phyloP scores from a whole-genome alignment of 345 rosid species.

The Euclidium syriacum region DNA sequence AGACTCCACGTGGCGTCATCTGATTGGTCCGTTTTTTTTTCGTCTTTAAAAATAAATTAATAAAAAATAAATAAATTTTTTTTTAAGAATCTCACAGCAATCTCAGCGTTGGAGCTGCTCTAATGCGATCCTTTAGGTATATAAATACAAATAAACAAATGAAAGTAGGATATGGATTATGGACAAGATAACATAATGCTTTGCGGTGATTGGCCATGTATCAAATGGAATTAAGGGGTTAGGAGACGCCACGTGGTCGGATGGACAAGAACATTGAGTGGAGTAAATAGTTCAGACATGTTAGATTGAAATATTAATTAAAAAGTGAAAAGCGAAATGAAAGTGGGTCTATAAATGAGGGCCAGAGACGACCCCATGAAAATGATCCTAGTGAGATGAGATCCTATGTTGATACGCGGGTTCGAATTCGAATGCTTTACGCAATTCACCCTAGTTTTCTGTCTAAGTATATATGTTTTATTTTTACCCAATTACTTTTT shows the following conservation, averaged over 20 bases:
- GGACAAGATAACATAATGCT: conserved; percentile 1
- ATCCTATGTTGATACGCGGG: conserved; percentile 22
- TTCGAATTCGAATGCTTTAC: conserved; percentile 19
- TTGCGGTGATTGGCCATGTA: background rate
- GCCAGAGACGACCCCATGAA: conserved; percentile 8
- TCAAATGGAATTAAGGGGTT: background rate
- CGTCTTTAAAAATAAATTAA: too few relatives aligned
- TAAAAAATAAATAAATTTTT: too few relatives aligned
- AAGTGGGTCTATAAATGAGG: conserved; percentile 22
- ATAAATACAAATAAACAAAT: background rate
- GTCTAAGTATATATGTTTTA: too few relatives aligned
- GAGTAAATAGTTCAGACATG: conserved; percentile 17
- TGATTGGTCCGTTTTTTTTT: too few relatives aligned
- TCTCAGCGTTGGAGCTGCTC: too few relatives aligned
- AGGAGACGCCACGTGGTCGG: conserved; percentile 22
- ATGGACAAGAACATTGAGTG: conserved; percentile 11
- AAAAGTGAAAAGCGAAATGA: conserved; percentile 14
- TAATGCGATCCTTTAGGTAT: background rate
- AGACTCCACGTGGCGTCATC: too few relatives aligned
- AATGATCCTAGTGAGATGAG: conserved; percentile 22
- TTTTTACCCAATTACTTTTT: too few relatives aligned
- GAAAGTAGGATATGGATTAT: background rate
- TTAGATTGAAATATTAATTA: conserved; percentile 2
- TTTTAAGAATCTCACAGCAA: too few relatives aligned
- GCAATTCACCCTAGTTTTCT: conserved; percentile 12